Base-by-base conservation (phyloP, 805 yeast species). In the Middelhovenomyces tepae region DNA sequence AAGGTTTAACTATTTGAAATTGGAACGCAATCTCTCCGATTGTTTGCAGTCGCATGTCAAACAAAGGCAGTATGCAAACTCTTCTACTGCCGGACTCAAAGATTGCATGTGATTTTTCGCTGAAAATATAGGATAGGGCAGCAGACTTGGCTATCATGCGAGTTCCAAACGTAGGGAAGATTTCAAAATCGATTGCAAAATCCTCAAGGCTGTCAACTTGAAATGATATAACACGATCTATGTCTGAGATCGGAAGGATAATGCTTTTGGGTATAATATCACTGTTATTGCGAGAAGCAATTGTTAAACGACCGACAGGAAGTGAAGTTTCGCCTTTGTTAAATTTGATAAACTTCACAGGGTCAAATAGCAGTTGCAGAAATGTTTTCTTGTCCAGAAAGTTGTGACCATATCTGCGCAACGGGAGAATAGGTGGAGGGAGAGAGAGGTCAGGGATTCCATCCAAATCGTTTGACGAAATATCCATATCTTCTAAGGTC, bases 381-480 rank as follows among this genome's bases (percentile, higher is more conserved):
- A 86, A 75, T 4, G 84, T 84, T 54, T 84, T 85, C 53, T 82
- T 83, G 51, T 91, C 97, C 49, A 91, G 60, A 62, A 86, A 91
- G 54, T 85, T 91, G 57, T 91, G 98, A 10, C 98, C 98, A 53
- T 91, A 91, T 47, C 94, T 73, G 48, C 95, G 69, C 34, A 91
- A 62, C 1, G 98, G 98, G 32, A 91, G 75, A 34, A 91, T 84
- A 3, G 98, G 98, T 1, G 98, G 98, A 1, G 98, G 98, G 37
- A 91, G 65, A 15, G 86, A 74, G 31, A 91, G 68, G 47, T 85
- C 95, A 0, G 98, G 97, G 34, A 91, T 89, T 11, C 75, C 68
- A 44, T 85, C 94, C 5, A 73, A 61, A 34, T 66, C 71, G 11
- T 36, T 34, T 13, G 27, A 26, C 9, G 38, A 38, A 20, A 44